Evolutionary conservation across 1,284 basidiomycete genomes (phyloP), one percentile per base, ranked within the genome.

Genomic region (Ustilago shanxiensis): DNA sequence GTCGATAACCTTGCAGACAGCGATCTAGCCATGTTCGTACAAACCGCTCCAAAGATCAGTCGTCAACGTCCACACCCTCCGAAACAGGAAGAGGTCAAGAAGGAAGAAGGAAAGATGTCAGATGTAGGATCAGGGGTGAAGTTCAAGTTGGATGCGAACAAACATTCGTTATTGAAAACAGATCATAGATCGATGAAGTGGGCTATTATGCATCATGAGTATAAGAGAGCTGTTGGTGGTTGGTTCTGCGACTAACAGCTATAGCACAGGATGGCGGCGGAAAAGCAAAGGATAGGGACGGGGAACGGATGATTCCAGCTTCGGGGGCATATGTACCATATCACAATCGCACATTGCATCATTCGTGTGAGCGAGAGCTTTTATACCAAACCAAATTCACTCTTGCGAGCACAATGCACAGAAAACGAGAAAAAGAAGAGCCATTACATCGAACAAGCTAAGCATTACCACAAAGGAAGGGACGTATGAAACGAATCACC

Each of bases 141-240:
- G 9, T 67, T 68, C 61, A 71, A 68, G 31, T 5, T 76, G 65
- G 68, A 76, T 41, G 14, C 51, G 6, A 18, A 41, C 0, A 71
- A 68, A 44, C 73, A 76, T 60, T 35, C 73, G 1, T 62, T 76
- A 20, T 57, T 76, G 47, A 61, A 60, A 18, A 53, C 68, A 16
- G 68, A 76, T n/a, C 73, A 76, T 31, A 41, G 73, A n/a, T 37
- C 56, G 2, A 76, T 76, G 73, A 76, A 76, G 54, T 76, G 73
- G 73, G 68, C 73, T n/a, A 72, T 76, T 35, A 65, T 71, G 73
- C 73, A 76, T 54, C 68, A 71, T 37, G 73, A 76, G 47, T 76
- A 71, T 39, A 76, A 68, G 54, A 22, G 68, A 3, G 60, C 68
- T 16, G 73, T 76, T 22, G 24, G 54, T 24, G 44, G 47, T 9